Evolutionary conservation across 2,329 filamentous ascomycete species (phyloP).

Genomic region (Botryotinia convoluta): DNA sequence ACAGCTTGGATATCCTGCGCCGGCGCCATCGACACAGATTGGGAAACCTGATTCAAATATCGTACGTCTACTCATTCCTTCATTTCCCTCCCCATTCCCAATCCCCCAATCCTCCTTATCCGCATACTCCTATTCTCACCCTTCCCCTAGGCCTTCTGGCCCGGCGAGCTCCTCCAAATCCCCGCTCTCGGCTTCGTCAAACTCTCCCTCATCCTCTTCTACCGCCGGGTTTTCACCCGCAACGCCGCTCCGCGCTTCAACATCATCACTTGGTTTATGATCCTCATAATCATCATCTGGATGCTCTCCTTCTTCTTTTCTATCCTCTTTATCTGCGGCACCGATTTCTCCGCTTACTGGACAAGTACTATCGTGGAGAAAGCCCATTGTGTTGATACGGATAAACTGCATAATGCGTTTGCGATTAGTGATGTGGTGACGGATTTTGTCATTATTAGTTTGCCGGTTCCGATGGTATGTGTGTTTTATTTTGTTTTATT

Average conservation of each 20-base stretch:
- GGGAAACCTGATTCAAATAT: conserved; percentile 14
- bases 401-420: conserved; percentile 17
- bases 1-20: conserved; percentile 14
- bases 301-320: conserved; percentile 11
- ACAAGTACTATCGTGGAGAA: conserved; percentile 12
- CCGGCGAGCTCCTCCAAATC: conserved; percentile 13
- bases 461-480: conserved; percentile 15
- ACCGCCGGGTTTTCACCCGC: conserved; percentile 12
- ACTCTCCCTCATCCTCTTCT: conserved; percentile 18
- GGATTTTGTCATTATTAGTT: conserved; percentile 10
- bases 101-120: too few species aligned
- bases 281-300: conserved; percentile 1
- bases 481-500: not conserved
- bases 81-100: too few species aligned
- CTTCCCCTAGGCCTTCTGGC: conserved; percentile 8
- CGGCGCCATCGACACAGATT: not conserved
- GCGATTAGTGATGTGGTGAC: conserved; percentile 13
- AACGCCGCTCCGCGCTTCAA: conserved; percentile 13
- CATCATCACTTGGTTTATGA: conserved; percentile 3
- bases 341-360: conserved; percentile 6
- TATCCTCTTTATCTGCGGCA: conserved; percentile 16
- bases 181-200: conserved; percentile 16
- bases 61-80: not conserved
- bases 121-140: not conserved
- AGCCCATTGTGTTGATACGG: conserved; percentile 13